Conservation (phyloP, 768 basidiomycete species). For the Vararia minispora region DNA sequence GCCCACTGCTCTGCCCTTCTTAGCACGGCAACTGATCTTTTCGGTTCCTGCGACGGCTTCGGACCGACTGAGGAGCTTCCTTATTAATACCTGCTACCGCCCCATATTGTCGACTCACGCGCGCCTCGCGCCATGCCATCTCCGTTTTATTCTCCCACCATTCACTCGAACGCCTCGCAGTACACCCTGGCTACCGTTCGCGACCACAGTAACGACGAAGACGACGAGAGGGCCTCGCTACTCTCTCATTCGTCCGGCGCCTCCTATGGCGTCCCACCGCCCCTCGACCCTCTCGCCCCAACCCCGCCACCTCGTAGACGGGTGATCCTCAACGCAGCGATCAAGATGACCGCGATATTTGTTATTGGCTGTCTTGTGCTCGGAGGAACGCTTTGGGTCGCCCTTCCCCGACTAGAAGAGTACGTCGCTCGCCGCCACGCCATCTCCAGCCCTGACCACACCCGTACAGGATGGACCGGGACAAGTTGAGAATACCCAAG, state of each 20-base stretch:
- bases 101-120: too few relatives aligned
- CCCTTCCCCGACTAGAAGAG: constrained; percentile 72
- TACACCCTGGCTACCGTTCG: constrained; percentile 60
- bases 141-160: constrained; percentile 2
- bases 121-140: not conserved
- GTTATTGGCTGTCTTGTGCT: constrained; percentile 56
- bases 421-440: constrained; percentile 28
- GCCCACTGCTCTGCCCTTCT: too few relatives aligned
- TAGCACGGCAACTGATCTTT: too few relatives aligned
- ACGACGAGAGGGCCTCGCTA: constrained; percentile 16
- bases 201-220: constrained; percentile 19
- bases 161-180: constrained; percentile 29
- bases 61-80: too few relatives aligned
- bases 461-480: constrained; percentile 57
- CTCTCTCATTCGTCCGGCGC: constrained; percentile 16
- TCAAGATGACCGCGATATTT: constrained; percentile 81
- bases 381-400: constrained; percentile 68
- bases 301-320: constrained; percentile 34
- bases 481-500: constrained; percentile 70
- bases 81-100: too few relatives aligned
- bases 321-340: constrained; percentile 66
- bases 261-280: constrained; percentile 11
- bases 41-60: too few relatives aligned
- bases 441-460: not conserved
- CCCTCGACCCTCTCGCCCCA: constrained; percentile 20